Percentiles rank a stretch among this genome's conserved stretches.
phyloP scores from a whole-genome alignment of 495 filamentous ascomycete genomes.

The Hypomontagnella monticulosa region DNA sequence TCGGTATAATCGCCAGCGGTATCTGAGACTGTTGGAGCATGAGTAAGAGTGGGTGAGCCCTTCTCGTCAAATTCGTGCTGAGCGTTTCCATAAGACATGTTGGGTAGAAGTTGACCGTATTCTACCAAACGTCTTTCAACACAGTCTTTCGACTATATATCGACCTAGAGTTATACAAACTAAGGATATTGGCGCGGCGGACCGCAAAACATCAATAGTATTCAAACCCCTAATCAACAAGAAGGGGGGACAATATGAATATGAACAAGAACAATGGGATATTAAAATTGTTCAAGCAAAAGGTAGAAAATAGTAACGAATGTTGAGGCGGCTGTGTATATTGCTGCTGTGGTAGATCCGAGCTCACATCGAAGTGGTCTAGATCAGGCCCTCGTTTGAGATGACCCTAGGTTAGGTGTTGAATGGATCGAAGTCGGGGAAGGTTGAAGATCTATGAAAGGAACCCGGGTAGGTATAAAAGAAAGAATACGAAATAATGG shows the following conservation, averaged over 20 bases:
- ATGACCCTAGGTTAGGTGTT: constrained; percentile 17
- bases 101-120: background rate
- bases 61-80: constrained; percentile 40
- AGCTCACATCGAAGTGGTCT: constrained; percentile 39
- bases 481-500: constrained; percentile 24
- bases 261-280: background rate
- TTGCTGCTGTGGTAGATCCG: constrained; percentile 16
- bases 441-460: constrained; percentile 29
- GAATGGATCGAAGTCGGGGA: constrained; percentile 31
- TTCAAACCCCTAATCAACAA: background rate
- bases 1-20: constrained; percentile 30
- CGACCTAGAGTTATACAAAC: background rate
- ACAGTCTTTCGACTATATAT: background rate
- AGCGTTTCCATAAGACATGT: constrained; percentile 26
- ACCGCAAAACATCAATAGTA: constrained; percentile 2
- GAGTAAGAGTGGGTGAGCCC: constrained; percentile 36
- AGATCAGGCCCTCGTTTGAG: constrained; percentile 20
- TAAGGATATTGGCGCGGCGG: background rate
- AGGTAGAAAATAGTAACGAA: constrained; percentile 14
- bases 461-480: constrained; percentile 10
- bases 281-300: background rate
- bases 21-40: constrained; percentile 42
- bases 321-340: constrained; percentile 6
- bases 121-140: background rate
- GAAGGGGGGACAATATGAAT: background rate